Evolutionary conservation across 108 stramenopile genomes (phyloP), one percentile per base, ranked within the genome.

Genomic region (Nitzschia inconspicua): DNA sequence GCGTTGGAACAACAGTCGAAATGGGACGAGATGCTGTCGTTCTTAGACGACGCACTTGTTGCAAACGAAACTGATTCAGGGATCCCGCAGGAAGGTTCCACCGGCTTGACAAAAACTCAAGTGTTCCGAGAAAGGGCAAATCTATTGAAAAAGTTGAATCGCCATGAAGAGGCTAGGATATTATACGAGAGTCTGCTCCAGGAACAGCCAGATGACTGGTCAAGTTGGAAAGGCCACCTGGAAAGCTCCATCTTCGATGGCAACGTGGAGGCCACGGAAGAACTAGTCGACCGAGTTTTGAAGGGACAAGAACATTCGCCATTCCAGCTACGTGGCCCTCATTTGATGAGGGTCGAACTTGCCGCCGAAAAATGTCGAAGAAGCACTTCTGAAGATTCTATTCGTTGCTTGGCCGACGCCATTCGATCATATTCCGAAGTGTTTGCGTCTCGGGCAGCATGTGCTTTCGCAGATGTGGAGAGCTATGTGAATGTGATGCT

Each of bases 381-480:
- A 27, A 53, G 57, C n/a, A 13, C 44, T n/a, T 19, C 59, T 30
- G 59, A 60, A 31, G 46, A 58, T 36, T 16, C 48, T 29, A 9
- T 50, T 30, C 8, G 16, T 26, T n/a, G 41, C 18, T 37, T 72
- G 35, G 60, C 53, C 40, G 40, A 50, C 19, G 66, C 71, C 26
- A 77, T 84, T 43, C 52, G 47, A 13, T 37, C 25, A 39, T 91
- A 86, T 66, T 72, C 75, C 3, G 55, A 75, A 42, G 54, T 57
- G 26, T 86, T 88, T 66, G 70, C 73, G 6, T 51, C 66, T n/a
- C 25, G 65, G 1, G 78, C 76, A 31, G 72, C 72, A 4, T 91
- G 90, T 54, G 77, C 78, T 8, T 88, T 84, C 56, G 70, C 73
- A 20, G 90, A 91, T 76, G 19, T 91, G 23, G 68, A 76, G 23